phyloP scores from a whole-genome alignment of 441 rosid species.

The Bruguiera hainesii region DNA sequence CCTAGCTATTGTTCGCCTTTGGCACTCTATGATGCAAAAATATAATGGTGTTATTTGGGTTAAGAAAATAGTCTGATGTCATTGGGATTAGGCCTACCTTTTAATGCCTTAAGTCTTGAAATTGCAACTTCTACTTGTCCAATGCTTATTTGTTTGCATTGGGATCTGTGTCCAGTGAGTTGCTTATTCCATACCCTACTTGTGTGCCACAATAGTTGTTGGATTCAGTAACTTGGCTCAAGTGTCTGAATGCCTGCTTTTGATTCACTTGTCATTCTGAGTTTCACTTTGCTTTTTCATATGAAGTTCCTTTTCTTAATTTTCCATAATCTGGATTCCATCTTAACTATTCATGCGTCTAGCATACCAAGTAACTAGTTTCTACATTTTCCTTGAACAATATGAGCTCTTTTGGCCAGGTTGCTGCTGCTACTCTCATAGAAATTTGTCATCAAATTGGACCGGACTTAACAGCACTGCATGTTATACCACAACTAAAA shows the following conservation, averaged over 20 bases:
- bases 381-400: conserved; percentile 8
- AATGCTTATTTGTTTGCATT: not conserved
- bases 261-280: conserved; percentile 7
- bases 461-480: conserved; percentile 77
- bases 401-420: conserved; percentile 41
- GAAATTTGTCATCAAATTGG: conserved; percentile 87
- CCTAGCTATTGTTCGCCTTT: no score
- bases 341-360: not conserved
- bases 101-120: not conserved
- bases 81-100: conserved; percentile 2
- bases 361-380: conserved; percentile 10
- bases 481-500: conserved; percentile 89
- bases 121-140: not conserved
- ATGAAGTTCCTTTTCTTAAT: conserved; percentile 1
- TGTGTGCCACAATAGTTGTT: not conserved
- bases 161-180: not conserved
- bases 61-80: not conserved
- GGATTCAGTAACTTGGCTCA: not conserved
- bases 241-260: not conserved
- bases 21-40: not conserved
- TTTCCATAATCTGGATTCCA: not conserved
- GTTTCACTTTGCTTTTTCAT: conserved; percentile 2
- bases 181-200: not conserved
- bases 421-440: conserved; percentile 73
- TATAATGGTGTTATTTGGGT: no score